phyloP scores from a whole-genome alignment of 2,329 filamentous ascomycete species.

The Trichophyton schoenleinii region DNA sequence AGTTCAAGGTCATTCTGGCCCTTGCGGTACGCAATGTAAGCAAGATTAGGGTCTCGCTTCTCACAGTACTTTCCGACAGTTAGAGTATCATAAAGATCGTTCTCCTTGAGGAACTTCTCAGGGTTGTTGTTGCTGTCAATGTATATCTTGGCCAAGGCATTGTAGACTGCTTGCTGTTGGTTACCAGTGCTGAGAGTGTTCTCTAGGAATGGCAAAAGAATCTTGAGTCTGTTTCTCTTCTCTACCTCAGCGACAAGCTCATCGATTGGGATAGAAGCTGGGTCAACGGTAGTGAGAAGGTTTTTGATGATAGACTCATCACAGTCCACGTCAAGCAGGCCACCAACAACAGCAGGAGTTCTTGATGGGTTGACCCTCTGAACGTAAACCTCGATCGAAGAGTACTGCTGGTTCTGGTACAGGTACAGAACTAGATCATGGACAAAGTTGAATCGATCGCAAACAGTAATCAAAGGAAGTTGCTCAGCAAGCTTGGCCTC shows the following conservation, averaged over 20 bases:
- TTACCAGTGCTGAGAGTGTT: slow-evolving; percentile 78
- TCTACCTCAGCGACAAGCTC: slow-evolving; percentile 93
- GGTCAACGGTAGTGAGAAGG: slow-evolving; percentile 71
- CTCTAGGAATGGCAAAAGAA: slow-evolving; percentile 91
- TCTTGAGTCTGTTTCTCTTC: slow-evolving; percentile 84
- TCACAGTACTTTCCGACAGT: slow-evolving; percentile 95
- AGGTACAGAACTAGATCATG: slow-evolving; percentile 93
- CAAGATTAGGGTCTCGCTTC: slow-evolving; percentile 92
- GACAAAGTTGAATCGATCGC: slow-evolving; percentile 98
- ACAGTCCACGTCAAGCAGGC: slow-evolving; percentile 89
- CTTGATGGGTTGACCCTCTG: slow-evolving; percentile 88
- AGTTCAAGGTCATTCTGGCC: slow-evolving; percentile 95
- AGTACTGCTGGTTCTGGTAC: slow-evolving; percentile 98
- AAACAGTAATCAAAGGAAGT: slow-evolving; percentile 92
- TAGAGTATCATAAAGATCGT: slow-evolving; percentile 88
- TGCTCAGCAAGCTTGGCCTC: slow-evolving; percentile 87
- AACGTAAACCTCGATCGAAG: slow-evolving; percentile 96
- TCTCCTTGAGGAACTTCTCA: slow-evolving; percentile 93
- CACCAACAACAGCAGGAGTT: slow-evolving; percentile 85
- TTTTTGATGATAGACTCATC: slow-evolving; percentile 95
- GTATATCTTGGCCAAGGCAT: slow-evolving; percentile 97
- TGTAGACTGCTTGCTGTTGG: slow-evolving; percentile 92
- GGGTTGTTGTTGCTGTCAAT: slow-evolving; percentile 98
- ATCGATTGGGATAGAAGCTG: slow-evolving; percentile 78
- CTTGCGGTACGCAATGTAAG: slow-evolving; percentile 89